These are phyloP conservation scores for Turritis glabra DNA, from an alignment of 345 rosid species.

Conservation along the genomic window DNA sequence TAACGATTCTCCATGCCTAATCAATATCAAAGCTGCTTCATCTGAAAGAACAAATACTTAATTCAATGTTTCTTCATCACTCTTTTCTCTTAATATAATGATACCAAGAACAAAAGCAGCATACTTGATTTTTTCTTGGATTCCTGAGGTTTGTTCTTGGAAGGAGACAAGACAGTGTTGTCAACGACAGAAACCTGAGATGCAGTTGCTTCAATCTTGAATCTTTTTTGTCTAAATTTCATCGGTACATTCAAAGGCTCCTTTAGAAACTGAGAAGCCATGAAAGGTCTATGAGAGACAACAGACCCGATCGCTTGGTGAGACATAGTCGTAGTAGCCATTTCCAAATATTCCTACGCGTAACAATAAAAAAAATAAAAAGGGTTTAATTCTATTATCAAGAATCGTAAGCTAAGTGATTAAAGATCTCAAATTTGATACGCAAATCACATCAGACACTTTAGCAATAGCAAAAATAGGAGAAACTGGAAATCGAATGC, in stretches of 20 bases:
- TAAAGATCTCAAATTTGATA: conserved; percentile 4
- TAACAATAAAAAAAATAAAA: background rate
- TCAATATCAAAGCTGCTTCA: conserved; percentile 84
- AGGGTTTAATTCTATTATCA: background rate
- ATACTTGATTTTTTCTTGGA: conserved; percentile 69
- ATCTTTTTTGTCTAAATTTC: conserved; percentile 34
- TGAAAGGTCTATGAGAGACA: conserved; percentile 38
- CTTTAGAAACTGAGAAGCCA: conserved; percentile 32
- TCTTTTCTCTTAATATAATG: background rate
- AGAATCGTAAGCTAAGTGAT: background rate
- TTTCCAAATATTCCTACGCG: conserved; percentile 26
- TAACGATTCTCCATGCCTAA: conserved; percentile 96
- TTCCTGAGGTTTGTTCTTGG: conserved; percentile 44
- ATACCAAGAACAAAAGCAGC: background rate
- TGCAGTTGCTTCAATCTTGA: conserved; percentile 56
- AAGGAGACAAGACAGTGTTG: conserved; percentile 59
- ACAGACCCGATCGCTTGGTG: conserved; percentile 59
- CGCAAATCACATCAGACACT: background rate
- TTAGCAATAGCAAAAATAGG: background rate
- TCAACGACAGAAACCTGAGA: conserved; percentile 57
- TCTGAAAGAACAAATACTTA: conserved; percentile 38
- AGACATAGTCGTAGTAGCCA: conserved; percentile 61
- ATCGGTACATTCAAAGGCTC: conserved; percentile 43
- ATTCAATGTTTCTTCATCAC: background rate
- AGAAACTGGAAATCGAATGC: background rate